phyloP scores from a whole-genome alignment of 306 rosid genomes.

The Comarum palustre region DNA sequence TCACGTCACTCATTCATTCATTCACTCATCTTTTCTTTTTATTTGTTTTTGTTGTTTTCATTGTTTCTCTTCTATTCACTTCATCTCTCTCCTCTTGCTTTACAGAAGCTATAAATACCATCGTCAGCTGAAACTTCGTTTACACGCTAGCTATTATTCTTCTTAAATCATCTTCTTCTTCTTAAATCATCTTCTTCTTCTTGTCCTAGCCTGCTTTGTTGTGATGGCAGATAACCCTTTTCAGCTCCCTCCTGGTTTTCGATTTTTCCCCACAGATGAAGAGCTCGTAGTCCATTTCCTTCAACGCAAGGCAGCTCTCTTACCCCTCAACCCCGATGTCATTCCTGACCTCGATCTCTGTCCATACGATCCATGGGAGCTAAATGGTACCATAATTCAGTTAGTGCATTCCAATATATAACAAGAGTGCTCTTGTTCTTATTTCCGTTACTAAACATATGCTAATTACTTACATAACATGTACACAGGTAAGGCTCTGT shows the following conservation, averaged over 20 bases:
- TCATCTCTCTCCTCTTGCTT: constrained; percentile 19
- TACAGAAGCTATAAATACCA: constrained; percentile 46
- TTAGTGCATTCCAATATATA: not conserved
- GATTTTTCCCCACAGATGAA: constrained; percentile 85
- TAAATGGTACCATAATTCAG: constrained; percentile 49
- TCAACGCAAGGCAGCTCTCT: constrained; percentile 74
- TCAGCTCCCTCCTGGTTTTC: constrained; percentile 88
- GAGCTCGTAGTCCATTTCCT: constrained; percentile 92
- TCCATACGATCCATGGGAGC: constrained; percentile 87
- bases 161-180: constrained; percentile 14
- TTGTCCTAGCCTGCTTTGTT: not conserved
- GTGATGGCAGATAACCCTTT: constrained; percentile 55
- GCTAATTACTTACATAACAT: not conserved
- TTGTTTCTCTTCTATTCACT: not conserved
- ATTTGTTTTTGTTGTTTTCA: not conserved
- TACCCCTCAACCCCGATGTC: constrained; percentile 93
- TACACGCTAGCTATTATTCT: constrained; percentile 16
- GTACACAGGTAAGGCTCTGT: constrained; percentile 80
- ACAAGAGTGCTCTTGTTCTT: not conserved
- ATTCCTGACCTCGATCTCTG: constrained; percentile 90
- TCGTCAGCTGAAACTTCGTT: constrained; percentile 20
- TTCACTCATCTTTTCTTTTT: not conserved
- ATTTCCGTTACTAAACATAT: not conserved
- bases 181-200: not conserved
- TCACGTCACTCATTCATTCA: constrained; percentile 39